phyloP scores from a whole-genome alignment of 2,329 filamentous ascomycete species.

The Ceratocystis cacaofunesta region DNA sequence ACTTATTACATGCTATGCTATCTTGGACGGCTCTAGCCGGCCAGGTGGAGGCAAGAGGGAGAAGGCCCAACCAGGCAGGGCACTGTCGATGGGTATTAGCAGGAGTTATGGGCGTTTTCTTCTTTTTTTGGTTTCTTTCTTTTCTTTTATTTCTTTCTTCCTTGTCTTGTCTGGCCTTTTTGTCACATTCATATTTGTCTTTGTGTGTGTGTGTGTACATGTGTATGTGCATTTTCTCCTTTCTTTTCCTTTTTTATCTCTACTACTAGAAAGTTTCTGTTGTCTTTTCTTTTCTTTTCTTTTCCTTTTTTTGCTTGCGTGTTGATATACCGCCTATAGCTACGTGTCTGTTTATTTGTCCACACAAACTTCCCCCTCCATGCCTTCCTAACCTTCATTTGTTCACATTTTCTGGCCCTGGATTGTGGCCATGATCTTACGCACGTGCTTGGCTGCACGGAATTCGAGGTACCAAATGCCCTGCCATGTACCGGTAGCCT shows the following conservation, averaged over 20 bases:
- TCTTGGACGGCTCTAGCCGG: background rate
- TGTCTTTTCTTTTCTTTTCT: constrained; percentile 1
- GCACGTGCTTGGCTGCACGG: constrained; percentile 55
- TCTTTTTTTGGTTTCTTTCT: background rate
- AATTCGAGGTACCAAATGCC: constrained; percentile 95
- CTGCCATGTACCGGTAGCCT: constrained; percentile 60
- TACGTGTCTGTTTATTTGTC: background rate
- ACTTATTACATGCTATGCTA: no score
- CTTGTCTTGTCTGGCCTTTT: background rate
- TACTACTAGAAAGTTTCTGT: background rate
- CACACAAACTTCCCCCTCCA: constrained; percentile 33
- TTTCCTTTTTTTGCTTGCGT: background rate
- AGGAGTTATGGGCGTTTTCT: constrained; percentile 1
- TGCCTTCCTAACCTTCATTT: constrained; percentile 30
- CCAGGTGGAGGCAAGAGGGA: background rate
- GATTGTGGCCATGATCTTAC: constrained; percentile 81
- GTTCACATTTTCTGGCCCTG: constrained; percentile 58
- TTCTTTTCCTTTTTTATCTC: background rate
- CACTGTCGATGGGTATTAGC: background rate
- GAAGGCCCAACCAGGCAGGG: background rate
- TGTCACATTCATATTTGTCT: background rate
- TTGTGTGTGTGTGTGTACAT: background rate
- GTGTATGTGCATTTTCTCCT: background rate
- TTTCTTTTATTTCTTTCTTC: background rate
- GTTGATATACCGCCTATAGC: background rate